These are phyloP conservation scores for Kingdonia uniflora DNA, from an alignment of 164 flowering plant genomes.

Conservation along the genomic window DNA sequence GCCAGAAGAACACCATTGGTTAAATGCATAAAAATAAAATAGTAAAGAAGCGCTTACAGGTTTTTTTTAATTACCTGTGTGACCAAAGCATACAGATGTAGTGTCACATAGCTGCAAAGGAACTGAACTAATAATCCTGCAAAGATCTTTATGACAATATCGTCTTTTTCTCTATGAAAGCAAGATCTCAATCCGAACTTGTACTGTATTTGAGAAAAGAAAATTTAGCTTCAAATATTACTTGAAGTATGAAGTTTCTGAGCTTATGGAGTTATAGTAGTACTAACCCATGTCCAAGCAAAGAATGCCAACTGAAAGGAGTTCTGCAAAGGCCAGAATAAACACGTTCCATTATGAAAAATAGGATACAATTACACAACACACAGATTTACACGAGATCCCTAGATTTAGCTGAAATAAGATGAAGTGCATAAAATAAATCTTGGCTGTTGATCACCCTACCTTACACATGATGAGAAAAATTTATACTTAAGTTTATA, in stretches of 20 bases:
- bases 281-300: constrained; percentile 36
- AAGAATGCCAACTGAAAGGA: constrained; percentile 13
- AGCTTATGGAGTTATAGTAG: neutral
- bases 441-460: no score
- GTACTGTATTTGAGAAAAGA: constrained; percentile 23
- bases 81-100: constrained; percentile 65
- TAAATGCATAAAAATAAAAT: neutral
- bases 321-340: constrained; percentile 52
- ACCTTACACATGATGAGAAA: no score
- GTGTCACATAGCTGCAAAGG: constrained; percentile 56
- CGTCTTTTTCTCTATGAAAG: constrained; percentile 36
- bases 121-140: constrained; percentile 40
- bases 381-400: no score
- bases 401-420: constrained; percentile 42
- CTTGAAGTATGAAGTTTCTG: neutral
- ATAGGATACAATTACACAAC: no score
- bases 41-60: neutral
- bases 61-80: constrained; percentile 41
- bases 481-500: no score
- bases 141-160: constrained; percentile 37
- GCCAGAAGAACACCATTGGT: neutral
- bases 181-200: constrained; percentile 59
- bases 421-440: constrained; percentile 50
- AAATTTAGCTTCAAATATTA: neutral
- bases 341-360: no score